A percentile compares a stretch with the other conserved stretches of the same genome.
Evolutionary conservation across 169 alveolate species (phyloP).

Genomic region (Plasmodium berghei): DNA sequence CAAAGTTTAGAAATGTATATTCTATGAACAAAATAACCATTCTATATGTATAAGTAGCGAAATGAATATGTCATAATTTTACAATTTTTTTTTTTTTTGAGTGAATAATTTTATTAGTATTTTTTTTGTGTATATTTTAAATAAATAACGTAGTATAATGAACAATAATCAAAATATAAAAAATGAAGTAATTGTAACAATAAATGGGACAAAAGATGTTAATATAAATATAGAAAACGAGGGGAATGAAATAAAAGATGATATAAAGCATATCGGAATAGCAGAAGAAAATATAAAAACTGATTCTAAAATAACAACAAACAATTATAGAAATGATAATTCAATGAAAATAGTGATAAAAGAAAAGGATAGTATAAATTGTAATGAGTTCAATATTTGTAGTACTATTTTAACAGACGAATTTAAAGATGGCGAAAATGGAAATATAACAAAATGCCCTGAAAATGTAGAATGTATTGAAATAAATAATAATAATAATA

Average conservation of each 20-base stretch:
- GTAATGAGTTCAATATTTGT: background rate
- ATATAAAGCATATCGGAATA: background rate
- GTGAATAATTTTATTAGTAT: no score
- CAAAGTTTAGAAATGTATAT: no score
- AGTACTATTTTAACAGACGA: background rate
- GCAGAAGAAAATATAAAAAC: background rate
- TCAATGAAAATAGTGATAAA: background rate
- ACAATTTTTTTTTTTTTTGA: no score
- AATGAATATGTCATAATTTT: no score
- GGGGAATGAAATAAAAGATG: background rate
- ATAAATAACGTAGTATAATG: slow-evolving; percentile 5
- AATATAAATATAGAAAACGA: background rate
- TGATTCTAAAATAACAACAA: background rate
- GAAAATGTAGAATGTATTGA: background rate
- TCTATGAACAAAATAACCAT: no score
- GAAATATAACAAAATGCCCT: background rate
- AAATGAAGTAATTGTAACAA: slow-evolving; percentile 50
- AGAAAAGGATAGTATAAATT: background rate
- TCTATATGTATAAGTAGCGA: no score
- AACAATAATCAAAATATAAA: slow-evolving; percentile 36
- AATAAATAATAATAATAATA: background rate
- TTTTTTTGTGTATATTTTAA: no score
- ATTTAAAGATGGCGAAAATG: background rate
- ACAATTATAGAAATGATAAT: background rate
- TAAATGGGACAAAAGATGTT: slow-evolving; percentile 13